Conservation (phyloP, 2,329 filamentous ascomycete genomes). For the Ustulina deusta region DNA sequence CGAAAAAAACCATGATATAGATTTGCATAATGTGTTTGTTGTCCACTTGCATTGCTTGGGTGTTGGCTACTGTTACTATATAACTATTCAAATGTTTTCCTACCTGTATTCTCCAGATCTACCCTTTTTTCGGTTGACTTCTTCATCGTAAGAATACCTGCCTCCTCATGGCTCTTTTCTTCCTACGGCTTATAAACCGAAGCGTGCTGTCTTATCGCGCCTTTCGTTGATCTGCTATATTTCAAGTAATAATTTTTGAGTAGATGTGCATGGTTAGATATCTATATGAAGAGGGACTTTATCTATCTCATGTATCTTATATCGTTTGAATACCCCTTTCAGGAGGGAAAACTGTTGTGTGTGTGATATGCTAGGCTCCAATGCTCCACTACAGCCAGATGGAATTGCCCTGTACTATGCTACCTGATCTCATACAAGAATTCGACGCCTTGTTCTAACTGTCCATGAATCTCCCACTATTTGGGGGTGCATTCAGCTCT, state of each 20-base stretch:
- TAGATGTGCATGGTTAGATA: background rate
- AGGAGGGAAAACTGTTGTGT: no score
- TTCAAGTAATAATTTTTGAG: background rate
- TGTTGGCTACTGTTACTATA: slow-evolving; percentile 26
- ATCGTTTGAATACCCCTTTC: background rate
- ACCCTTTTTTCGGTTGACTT: background rate
- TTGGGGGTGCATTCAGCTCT: background rate
- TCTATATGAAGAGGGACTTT: background rate
- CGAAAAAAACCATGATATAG: slow-evolving; percentile 18
- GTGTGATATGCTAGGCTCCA: background rate
- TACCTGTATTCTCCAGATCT: background rate
- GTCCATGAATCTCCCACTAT: background rate
- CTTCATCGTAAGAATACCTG: background rate
- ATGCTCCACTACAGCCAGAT: background rate
- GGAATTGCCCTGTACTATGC: background rate
- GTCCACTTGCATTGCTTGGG: slow-evolving; percentile 33
- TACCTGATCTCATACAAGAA: background rate
- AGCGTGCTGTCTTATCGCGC: background rate
- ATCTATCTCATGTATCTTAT: background rate
- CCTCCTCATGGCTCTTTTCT: background rate
- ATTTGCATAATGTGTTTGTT: slow-evolving; percentile 28
- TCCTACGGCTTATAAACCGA: background rate
- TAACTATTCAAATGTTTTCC: background rate
- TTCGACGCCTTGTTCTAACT: background rate
- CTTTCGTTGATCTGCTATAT: no score